Conservation (phyloP, 225 moss, liverwort and hornwort genomes). For the Takakia lepidozioides region DNA sequence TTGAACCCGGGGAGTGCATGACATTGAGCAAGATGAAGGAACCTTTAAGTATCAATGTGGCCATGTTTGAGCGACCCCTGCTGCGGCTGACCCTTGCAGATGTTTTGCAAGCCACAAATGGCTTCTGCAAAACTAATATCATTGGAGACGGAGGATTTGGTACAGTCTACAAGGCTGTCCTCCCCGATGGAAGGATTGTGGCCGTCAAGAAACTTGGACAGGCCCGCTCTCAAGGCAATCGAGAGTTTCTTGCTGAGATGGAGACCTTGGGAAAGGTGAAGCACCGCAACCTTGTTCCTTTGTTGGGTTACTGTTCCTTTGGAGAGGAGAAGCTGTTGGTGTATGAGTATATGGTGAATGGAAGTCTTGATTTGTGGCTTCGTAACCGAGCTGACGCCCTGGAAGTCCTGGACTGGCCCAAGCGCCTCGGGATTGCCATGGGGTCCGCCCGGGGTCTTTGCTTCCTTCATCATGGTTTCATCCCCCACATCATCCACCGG, state of each 20-base stretch:
- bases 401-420: constrained; percentile 71
- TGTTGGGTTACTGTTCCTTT: constrained; percentile 72
- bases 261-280: constrained; percentile 88
- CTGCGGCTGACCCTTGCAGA: constrained; percentile 68
- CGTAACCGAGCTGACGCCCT: constrained; percentile 75
- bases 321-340: constrained; percentile 83
- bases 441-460: constrained; percentile 70
- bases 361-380: constrained; percentile 77
- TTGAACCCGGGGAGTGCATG: constrained; percentile 59
- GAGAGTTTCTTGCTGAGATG: constrained; percentile 86
- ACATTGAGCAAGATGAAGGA: constrained; percentile 58
- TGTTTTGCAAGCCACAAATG: constrained; percentile 67
- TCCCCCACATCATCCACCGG: constrained; percentile 81
- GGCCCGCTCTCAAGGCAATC: constrained; percentile 64
- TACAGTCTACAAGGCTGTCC: constrained; percentile 69
- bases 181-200: constrained; percentile 63
- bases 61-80: constrained; percentile 78
- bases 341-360: constrained; percentile 86
- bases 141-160: constrained; percentile 89
- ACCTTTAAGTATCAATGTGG: constrained; percentile 79
- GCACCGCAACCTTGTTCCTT: constrained; percentile 62
- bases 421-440: constrained; percentile 74
- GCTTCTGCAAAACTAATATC: constrained; percentile 82
- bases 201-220: constrained; percentile 81
- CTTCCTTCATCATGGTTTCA: constrained; percentile 82